phyloP scores from a whole-genome alignment of 805 yeast genomes.

The Candida saitoana region DNA sequence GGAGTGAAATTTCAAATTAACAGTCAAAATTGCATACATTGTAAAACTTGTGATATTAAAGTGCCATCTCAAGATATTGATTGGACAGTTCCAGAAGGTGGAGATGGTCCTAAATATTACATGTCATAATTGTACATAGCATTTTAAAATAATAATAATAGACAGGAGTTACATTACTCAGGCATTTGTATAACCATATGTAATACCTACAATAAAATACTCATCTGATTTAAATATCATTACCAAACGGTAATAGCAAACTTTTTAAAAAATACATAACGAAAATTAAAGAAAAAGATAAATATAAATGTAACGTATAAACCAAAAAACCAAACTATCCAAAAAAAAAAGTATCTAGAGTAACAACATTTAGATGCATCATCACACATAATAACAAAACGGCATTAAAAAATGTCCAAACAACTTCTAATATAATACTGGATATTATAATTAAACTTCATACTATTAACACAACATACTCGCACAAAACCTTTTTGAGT shows the following conservation, averaged over 20 bases:
- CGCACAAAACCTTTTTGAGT: background rate
- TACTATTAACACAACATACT: conserved; percentile 5
- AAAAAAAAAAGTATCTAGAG: background rate
- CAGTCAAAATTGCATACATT: conserved; percentile 95
- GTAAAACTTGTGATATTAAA: conserved; percentile 97
- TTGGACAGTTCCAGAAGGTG: conserved; percentile 99
- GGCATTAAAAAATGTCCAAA: background rate
- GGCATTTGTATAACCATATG: too few relatives aligned
- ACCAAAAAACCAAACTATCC: conserved; percentile 1
- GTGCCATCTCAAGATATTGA: conserved; percentile 90
- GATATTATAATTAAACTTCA: background rate
- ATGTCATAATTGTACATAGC: conserved; percentile 47
- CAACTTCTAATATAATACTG: conserved; percentile 3
- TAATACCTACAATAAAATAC: too few relatives aligned
- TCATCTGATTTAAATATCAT: background rate
- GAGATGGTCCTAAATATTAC: conserved; percentile 96
- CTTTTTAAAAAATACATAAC: background rate
- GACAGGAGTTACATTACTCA: background rate
- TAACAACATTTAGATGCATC: background rate
- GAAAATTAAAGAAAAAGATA: background rate
- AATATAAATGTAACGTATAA: background rate
- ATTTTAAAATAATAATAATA: background rate
- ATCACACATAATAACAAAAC: background rate
- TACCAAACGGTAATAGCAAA: background rate
- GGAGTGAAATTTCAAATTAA: conserved; percentile 90